Base-by-base conservation (phyloP, 169 alveolate species). In the Plasmodium gaboni region DNA sequence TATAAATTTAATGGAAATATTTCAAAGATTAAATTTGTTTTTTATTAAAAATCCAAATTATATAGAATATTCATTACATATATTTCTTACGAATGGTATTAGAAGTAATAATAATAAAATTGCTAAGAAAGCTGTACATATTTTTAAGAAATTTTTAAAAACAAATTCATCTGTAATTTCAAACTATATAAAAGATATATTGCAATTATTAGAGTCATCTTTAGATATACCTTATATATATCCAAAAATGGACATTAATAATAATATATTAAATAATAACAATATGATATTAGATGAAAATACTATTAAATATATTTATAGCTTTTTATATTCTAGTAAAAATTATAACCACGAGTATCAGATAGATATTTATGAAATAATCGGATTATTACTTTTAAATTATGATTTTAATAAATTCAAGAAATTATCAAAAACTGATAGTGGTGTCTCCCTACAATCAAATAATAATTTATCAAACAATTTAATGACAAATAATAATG, bases 1-100 rank as follows among this genome's bases (percentile, higher is more conserved):
- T 17, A 67, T 68, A n/a, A 83, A 83, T 71, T 72, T 83, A 7
- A 83, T 83, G 91, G 91, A 83, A 55, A 83, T 83, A 10, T 68
- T 83, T 50, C 91, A 83, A 53, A 83, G 91, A 53, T 15, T 83
- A 48, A 83, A 69, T 60, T 60, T 38, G 12, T 83, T 83, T 68
- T 83, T 83, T 68, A 38, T 83, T 26, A 67, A 69, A 68, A 51
- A 83, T 38, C 91, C 91, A 42, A 15, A 83, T 10, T 83, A 83
- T 46, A 59, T 83, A 53, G 91, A 83, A 83, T 51, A 68, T 48
- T 51, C 91, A 2, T 38, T 83, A 10, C 91, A 83, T 17, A 73
- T 83, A 19, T 83, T 68, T 68, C 57, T 83, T 46, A 83, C 91
- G 5, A 83, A 83, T 24, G 91, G 91, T 55, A 68, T 83, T 55